These are phyloP conservation scores for Hyphopichia homilentoma DNA, from an alignment of 805 yeast species.

Conservation along the genomic window DNA sequence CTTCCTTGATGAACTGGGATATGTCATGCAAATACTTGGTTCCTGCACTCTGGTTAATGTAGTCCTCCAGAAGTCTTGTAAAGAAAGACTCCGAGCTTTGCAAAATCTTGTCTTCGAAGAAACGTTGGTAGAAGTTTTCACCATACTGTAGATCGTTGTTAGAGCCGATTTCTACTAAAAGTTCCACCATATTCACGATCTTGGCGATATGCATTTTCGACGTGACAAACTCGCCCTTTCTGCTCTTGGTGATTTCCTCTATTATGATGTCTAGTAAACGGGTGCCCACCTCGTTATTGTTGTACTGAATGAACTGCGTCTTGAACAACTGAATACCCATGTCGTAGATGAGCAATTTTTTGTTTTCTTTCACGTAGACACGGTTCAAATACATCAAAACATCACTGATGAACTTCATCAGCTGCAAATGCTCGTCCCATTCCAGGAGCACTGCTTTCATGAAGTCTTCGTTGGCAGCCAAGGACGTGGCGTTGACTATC, in stretches of 20 bases:
- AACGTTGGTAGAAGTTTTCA: conserved; percentile 59
- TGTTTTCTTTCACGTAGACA: conserved; percentile 71
- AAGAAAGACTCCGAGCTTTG: conserved; percentile 56
- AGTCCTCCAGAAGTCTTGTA: conserved; percentile 39
- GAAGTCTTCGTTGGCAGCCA: conserved; percentile 25
- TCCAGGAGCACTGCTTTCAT: conserved; percentile 35
- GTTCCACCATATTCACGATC: conserved; percentile 67
- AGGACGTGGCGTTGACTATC: conserved; percentile 9
- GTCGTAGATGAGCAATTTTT: conserved; percentile 64
- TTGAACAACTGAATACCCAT: conserved; percentile 68
- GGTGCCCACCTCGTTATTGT: conserved; percentile 48
- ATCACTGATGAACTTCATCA: conserved; percentile 78
- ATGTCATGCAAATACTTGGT: conserved; percentile 51
- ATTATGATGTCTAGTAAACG: conserved; percentile 48
- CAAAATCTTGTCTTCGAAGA: conserved; percentile 65
- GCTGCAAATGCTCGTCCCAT: conserved; percentile 71
- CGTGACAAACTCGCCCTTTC: conserved; percentile 52
- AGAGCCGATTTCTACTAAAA: conserved; percentile 42
- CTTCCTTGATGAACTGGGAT: conserved; percentile 55
- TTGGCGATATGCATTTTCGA: conserved; percentile 54
- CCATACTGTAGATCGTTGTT: conserved; percentile 28
- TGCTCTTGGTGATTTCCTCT: conserved; percentile 51
- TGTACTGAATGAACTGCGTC: conserved; percentile 50
- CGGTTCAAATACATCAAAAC: conserved; percentile 84
- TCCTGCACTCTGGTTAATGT: conserved; percentile 45